Base-by-base conservation (phyloP, 2,329 filamentous ascomycete genomes). In the Pseudogymnoascus sp. region DNA sequence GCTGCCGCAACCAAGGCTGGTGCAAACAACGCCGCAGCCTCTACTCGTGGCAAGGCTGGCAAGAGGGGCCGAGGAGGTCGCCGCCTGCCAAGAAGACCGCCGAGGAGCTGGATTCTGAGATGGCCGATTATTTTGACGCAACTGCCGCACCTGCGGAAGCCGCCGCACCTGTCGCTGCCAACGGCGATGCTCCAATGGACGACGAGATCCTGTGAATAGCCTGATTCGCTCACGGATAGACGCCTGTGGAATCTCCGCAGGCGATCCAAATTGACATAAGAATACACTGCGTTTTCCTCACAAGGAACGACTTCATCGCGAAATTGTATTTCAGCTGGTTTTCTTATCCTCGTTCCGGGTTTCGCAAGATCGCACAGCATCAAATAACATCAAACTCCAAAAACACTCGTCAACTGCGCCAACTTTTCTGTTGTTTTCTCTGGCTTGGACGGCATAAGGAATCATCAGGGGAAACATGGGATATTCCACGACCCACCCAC, bases 91-190 rank as follows among this genome's bases (percentile, higher is more conserved):
- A 96, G 80, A 97, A 97, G 89, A 96, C 92, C 0, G 87, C 89
- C 1, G 93, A 96, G 74, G 93, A 99, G 79, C 86, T 99, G 25
- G 95, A 99, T 75, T 92, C 91, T 4, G 95, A 99, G 76, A 99
- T 99, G 95, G 88, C 86, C 18, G 95, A 97, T 76, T 99, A 99
- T 80, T 97, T 96, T 74, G 73, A 77, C 67, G 78, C 76, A 61
- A 79, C 79, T 67, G 77, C 78, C 41, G 75, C 77, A 60, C 80
- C 78, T 62, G 75, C 75, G 43, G 76, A 81, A 64, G 70, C 78
- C 61, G 73, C 78, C 49, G 79, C 76, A 21, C 78, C 78, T 65
- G 82, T 81, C 67, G 75, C 65, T 37, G 65, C 67, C 43, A 64
- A 65, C 49, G 67, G 63, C n/a, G 62, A 65, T 31, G 69, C 67